Percentiles rank a stretch among this genome's conserved stretches.
Evolutionary conservation across 108 stramenopile genomes (phyloP).

Genomic region (Epithemia pelagica): DNA sequence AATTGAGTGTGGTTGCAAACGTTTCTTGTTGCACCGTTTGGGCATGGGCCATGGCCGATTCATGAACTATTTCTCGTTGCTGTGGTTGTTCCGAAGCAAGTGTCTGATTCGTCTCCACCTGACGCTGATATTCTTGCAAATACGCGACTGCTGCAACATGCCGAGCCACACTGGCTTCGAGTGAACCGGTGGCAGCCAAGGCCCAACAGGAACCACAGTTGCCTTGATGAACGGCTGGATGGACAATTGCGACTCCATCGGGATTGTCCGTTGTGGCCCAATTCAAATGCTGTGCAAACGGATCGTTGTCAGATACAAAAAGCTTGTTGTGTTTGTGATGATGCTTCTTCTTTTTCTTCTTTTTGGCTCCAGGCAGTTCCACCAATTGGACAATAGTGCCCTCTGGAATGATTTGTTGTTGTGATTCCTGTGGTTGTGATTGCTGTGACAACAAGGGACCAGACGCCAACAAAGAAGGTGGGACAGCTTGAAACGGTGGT

Average conservation of each 20-base stretch:
- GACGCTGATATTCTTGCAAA: conserved; percentile 9
- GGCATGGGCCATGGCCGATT: conserved; percentile 22
- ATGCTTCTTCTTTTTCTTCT: neutral
- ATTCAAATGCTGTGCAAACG: conserved; percentile 32
- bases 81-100: neutral
- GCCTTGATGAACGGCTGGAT: conserved; percentile 66
- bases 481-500: neutral
- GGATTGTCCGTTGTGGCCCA: conserved; percentile 74
- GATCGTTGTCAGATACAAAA: neutral
- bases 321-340: neutral
- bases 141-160: conserved; percentile 41
- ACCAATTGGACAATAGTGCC: no score
- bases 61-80: neutral
- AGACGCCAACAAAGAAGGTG: neutral
- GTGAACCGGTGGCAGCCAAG: conserved; percentile 88
- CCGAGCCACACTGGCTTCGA: conserved; percentile 80
- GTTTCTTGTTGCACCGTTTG: conserved; percentile 34
- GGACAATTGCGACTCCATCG: conserved; percentile 67
- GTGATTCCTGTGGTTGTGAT: neutral
- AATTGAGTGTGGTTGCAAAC: conserved; percentile 32
- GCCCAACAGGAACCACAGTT: conserved; percentile 95
- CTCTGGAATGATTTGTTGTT: neutral
- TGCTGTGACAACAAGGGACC: neutral
- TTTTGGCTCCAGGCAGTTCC: neutral
- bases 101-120: neutral